Evolutionary conservation across 2,329 filamentous ascomycete species (phyloP).

Genomic region (Pleoardoris graminearum): DNA sequence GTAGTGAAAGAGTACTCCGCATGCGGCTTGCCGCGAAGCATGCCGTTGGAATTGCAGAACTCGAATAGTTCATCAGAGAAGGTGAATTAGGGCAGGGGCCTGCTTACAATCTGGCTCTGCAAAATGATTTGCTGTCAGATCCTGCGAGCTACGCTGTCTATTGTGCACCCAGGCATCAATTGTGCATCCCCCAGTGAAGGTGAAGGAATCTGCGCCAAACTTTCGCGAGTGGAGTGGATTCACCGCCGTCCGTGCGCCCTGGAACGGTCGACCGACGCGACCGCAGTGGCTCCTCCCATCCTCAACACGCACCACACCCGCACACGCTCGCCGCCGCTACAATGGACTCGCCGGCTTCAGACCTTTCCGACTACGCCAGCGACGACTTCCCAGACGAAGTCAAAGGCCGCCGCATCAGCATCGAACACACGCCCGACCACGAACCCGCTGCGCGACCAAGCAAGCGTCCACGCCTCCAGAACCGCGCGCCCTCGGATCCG

Average conservation of each 20-base stretch:
- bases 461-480: conserved; percentile 44
- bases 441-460: conserved; percentile 47
- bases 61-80: conserved; percentile 51
- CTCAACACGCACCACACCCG: conserved; percentile 5
- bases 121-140: background rate
- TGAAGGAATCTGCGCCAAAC: background rate
- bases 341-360: conserved; percentile 62
- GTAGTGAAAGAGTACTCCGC: conserved; percentile 54
- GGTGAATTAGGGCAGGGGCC: background rate
- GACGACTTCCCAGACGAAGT: conserved; percentile 65
- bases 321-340: background rate
- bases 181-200: background rate
- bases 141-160: background rate
- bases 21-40: conserved; percentile 41
- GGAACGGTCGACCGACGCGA: background rate
- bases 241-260: conserved; percentile 3
- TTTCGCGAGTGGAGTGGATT: background rate
- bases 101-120: background rate
- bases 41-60: conserved; percentile 57
- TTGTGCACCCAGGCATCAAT: background rate
- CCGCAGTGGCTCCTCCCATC: conserved; percentile 1
- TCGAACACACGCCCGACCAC: conserved; percentile 49
- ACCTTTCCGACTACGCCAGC: conserved; percentile 66
- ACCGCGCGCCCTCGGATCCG: conserved; percentile 40
- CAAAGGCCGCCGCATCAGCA: conserved; percentile 53